Conservation (phyloP, 2,329 filamentous ascomycete species). For the Huntiella savannae region DNA sequence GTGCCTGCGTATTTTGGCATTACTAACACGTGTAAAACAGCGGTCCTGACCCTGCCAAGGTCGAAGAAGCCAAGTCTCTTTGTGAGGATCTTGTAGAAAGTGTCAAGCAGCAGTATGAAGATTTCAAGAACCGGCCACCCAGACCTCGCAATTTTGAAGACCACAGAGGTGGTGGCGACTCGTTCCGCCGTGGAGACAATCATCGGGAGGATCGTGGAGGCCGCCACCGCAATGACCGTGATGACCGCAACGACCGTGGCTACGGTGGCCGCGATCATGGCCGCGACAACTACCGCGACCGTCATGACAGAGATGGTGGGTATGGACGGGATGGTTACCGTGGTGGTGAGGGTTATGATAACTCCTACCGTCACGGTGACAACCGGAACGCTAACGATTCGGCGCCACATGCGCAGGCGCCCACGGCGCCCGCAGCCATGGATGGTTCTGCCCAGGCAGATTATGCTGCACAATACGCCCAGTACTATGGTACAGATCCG, state of each 20-base stretch:
- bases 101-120: slow-evolving; percentile 76
- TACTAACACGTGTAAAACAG: slow-evolving; percentile 29
- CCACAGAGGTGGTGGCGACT: slow-evolving; percentile 20
- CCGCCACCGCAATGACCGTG: slow-evolving; percentile 12
- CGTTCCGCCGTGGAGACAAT: slow-evolving; percentile 16
- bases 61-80: slow-evolving; percentile 69
- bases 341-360: slow-evolving; percentile 15
- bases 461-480: slow-evolving; percentile 65
- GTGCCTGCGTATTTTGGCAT: background rate
- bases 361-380: slow-evolving; percentile 13
- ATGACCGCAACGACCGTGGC: slow-evolving; percentile 16
- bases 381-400: background rate
- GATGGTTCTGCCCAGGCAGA: slow-evolving; percentile 23
- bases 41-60: slow-evolving; percentile 71
- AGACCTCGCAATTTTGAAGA: slow-evolving; percentile 31
- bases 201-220: slow-evolving; percentile 15
- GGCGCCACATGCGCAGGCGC: slow-evolving; percentile 20
- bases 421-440: slow-evolving; percentile 13
- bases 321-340: slow-evolving; percentile 14
- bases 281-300: slow-evolving; percentile 15
- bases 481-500: slow-evolving; percentile 66
- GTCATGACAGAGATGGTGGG: slow-evolving; percentile 15
- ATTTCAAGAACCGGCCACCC: slow-evolving; percentile 68
- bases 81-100: slow-evolving; percentile 76
- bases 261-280: slow-evolving; percentile 13